Evolutionary conservation across 192 early-diverging fungal genomes (phyloP).

Genomic region (Coemansia sp.): DNA sequence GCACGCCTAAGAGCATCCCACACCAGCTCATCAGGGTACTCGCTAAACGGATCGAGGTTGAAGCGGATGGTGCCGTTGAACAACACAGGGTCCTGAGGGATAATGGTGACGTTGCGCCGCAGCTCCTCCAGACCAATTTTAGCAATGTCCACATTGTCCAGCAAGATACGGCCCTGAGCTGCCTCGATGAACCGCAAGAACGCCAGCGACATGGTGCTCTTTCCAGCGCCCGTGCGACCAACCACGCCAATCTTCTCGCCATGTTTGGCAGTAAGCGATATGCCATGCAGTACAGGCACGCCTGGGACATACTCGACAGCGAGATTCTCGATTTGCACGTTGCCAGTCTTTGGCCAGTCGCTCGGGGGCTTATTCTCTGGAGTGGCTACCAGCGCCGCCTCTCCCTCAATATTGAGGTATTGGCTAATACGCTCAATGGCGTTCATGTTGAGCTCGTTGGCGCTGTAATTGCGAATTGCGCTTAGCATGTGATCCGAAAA

Average conservation of each 20-base stretch:
- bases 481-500: slow-evolving; percentile 79
- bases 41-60: slow-evolving; percentile 83
- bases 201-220: slow-evolving; percentile 67
- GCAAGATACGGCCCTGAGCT: slow-evolving; percentile 59
- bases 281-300: not conserved
- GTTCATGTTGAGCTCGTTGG: slow-evolving; percentile 84
- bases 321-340: slow-evolving; percentile 67
- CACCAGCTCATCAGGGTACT: slow-evolving; percentile 68
- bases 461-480: slow-evolving; percentile 15
- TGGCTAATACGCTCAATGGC: slow-evolving; percentile 81
- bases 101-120: slow-evolving; percentile 73
- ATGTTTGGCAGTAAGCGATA: slow-evolving; percentile 34
- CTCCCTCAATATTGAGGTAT: slow-evolving; percentile 76
- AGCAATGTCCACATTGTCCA: slow-evolving; percentile 77
- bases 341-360: slow-evolving; percentile 67
- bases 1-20: slow-evolving; percentile 16
- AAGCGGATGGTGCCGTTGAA: slow-evolving; percentile 73
- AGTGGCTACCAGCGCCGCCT: slow-evolving; percentile 58
- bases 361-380: slow-evolving; percentile 34
- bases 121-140: slow-evolving; percentile 75
- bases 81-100: slow-evolving; percentile 86
- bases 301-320: slow-evolving; percentile 56
- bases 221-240: slow-evolving; percentile 82
- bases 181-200: slow-evolving; percentile 78
- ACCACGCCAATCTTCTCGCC: slow-evolving; percentile 85